These are phyloP conservation scores for Lotus japonicus DNA, from an alignment of 306 rosid species.

Conservation along the genomic window DNA sequence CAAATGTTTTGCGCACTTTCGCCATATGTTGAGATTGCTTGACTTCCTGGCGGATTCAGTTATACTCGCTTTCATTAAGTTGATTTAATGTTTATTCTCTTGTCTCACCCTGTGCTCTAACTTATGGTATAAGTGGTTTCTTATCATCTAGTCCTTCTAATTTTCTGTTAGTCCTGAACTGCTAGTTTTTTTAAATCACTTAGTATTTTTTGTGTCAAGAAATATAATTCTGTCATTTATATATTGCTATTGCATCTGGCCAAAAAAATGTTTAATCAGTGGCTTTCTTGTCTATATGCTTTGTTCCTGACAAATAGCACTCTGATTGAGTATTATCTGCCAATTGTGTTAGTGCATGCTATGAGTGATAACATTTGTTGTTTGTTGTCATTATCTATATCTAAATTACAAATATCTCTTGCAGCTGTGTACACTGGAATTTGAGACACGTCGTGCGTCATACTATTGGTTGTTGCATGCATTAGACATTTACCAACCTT, in stretches of 20 bases:
- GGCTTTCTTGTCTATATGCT: not conserved
- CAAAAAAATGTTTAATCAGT: not conserved
- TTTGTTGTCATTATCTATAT: not conserved
- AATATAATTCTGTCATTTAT: not conserved
- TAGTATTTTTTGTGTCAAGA: too few relatives aligned
- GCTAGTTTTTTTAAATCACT: too few relatives aligned
- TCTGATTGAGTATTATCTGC: not conserved
- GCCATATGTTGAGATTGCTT: not conserved
- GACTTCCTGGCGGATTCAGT: not conserved
- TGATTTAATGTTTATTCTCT: not conserved
- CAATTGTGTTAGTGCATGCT: not conserved
- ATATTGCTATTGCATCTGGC: not conserved
- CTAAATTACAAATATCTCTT: slow-evolving; percentile 11
- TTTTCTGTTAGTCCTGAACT: too few relatives aligned
- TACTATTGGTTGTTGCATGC: slow-evolving; percentile 88
- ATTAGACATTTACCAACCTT: slow-evolving; percentile 73
- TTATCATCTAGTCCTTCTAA: too few relatives aligned
- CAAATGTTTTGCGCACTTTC: not conserved
- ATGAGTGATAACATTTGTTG: not conserved
- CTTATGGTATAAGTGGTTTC: too few relatives aligned
- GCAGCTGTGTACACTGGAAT: slow-evolving; percentile 94
- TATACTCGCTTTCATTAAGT: not conserved
- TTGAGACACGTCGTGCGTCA: slow-evolving; percentile 98
- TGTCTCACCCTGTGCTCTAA: too few relatives aligned
- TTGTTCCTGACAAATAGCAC: not conserved